phyloP scores from a whole-genome alignment of 129 eudicot species.

The Mikania micrantha region DNA sequence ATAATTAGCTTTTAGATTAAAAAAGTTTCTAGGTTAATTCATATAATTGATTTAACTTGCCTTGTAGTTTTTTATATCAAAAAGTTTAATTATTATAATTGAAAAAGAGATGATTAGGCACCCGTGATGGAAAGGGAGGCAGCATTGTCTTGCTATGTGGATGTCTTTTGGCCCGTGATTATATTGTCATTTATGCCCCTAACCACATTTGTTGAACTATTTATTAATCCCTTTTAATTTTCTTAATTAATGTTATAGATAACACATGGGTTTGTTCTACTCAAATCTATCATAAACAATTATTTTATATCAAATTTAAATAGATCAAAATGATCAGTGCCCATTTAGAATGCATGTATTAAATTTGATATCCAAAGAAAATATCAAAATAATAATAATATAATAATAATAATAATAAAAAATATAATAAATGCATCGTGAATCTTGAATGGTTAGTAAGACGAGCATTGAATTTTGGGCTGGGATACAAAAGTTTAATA shows the following conservation, averaged over 20 bases:
- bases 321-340: not conserved
- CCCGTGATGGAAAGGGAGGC: conserved; percentile 23
- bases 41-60: not conserved
- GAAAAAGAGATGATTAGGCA: not conserved
- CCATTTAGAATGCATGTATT: not conserved
- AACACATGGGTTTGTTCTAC: not conserved
- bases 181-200: conserved; percentile 18
- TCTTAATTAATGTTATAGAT: not conserved
- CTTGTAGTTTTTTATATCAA: not conserved
- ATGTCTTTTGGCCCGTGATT: conserved; percentile 32
- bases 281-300: not conserved
- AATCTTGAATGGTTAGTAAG: not conserved
- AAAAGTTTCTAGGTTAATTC: not conserved
- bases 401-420: too few species aligned
- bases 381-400: too few species aligned
- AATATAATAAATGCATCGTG: not conserved
- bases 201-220: conserved; percentile 9
- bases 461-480: not conserved
- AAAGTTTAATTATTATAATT: too few species aligned
- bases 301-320: not conserved
- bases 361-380: not conserved
- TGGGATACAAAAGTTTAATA: not conserved
- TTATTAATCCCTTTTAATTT: conserved; percentile 6
- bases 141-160: conserved; percentile 28
- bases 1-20: too few species aligned